Conservation (phyloP, 2,329 filamentous ascomycete genomes). For the Ceratocystiopsis minuta region DNA sequence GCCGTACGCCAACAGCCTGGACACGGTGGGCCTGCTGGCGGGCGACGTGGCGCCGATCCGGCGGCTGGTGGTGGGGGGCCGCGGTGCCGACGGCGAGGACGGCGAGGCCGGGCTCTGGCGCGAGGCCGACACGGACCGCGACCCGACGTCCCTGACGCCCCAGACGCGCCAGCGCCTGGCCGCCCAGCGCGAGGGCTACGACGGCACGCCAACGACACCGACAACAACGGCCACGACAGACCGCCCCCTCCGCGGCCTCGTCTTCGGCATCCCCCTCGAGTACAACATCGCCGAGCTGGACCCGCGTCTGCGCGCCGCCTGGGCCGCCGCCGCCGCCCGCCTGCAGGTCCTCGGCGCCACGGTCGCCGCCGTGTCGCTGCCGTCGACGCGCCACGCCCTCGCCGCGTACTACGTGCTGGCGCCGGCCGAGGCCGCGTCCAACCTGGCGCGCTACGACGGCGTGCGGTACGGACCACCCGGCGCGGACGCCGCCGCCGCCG, state of each 20-base stretch:
- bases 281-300: slow-evolving; percentile 80
- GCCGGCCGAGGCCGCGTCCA: slow-evolving; percentile 86
- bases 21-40: slow-evolving; percentile 69
- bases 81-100: background rate
- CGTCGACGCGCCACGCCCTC: slow-evolving; percentile 67
- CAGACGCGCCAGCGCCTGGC: slow-evolving; percentile 32
- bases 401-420: slow-evolving; percentile 92
- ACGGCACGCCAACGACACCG: background rate
- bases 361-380: slow-evolving; percentile 61
- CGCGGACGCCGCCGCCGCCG: slow-evolving; percentile 17
- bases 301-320: slow-evolving; percentile 48
- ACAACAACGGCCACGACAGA: too few relatives aligned
- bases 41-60: slow-evolving; percentile 31
- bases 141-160: slow-evolving; percentile 53
- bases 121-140: slow-evolving; percentile 42
- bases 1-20: slow-evolving; percentile 80
- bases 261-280: slow-evolving; percentile 46
- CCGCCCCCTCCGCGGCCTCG: slow-evolving; percentile 17
- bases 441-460: slow-evolving; percentile 91
- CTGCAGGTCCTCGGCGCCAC: slow-evolving; percentile 50
- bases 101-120: slow-evolving; percentile 19
- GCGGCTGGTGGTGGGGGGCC: slow-evolving; percentile 31
- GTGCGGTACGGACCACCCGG: slow-evolving; percentile 60
- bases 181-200: slow-evolving; percentile 4
- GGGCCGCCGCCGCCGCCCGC: slow-evolving; percentile 41